Conservation (phyloP, 345 rosid species). For the Viola odorata region DNA sequence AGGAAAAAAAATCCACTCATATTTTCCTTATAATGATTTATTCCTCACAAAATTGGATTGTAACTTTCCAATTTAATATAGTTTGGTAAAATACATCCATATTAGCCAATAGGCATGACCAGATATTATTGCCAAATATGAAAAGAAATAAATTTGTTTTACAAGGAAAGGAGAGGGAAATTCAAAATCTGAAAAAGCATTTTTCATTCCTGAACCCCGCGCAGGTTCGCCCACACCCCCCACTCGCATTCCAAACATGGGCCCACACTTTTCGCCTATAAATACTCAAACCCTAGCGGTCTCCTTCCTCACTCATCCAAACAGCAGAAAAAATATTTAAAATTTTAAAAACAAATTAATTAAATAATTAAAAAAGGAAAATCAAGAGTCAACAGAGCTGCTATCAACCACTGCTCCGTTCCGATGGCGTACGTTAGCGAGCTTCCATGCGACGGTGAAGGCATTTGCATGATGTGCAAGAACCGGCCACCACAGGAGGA, state of each 20-base stretch:
- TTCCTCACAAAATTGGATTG: too few relatives aligned
- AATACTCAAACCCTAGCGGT: background rate
- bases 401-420: background rate
- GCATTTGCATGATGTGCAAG: constrained; percentile 65
- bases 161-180: background rate
- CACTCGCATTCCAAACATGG: background rate
- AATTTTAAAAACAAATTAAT: too few relatives aligned
- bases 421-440: constrained; percentile 39
- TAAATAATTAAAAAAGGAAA: background rate
- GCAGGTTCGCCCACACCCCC: background rate
- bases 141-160: too few relatives aligned
- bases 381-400: background rate
- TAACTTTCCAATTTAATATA: too few relatives aligned
- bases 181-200: too few relatives aligned
- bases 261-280: background rate
- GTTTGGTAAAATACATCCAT: too few relatives aligned
- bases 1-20: too few relatives aligned
- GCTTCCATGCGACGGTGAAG: constrained; percentile 67
- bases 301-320: background rate
- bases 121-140: too few relatives aligned
- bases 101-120: too few relatives aligned
- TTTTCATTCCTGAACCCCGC: background rate
- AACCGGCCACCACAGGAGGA: constrained; percentile 35
- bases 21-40: too few relatives aligned
- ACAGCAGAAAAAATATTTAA: background rate